Evolutionary conservation across 1,284 basidiomycete species (phyloP).

Genomic region (Meripilus lineatus): DNA sequence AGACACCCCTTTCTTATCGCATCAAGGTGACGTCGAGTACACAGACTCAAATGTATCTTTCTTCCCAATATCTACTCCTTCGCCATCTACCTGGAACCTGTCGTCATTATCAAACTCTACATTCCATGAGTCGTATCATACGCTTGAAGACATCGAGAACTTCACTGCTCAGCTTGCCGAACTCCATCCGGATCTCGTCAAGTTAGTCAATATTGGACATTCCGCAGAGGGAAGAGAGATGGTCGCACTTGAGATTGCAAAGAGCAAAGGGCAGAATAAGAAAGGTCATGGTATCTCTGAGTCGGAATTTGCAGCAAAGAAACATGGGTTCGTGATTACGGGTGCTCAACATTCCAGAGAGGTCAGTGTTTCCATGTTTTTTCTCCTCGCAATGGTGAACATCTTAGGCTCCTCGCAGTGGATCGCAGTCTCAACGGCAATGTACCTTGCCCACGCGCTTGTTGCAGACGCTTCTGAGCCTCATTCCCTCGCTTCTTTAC

Average conservation of each 20-base stretch:
- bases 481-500: slow-evolving; percentile 43
- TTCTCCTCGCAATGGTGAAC: neutral
- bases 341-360: slow-evolving; percentile 81
- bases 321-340: slow-evolving; percentile 60
- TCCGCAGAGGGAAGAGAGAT: slow-evolving; percentile 53
- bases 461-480: slow-evolving; percentile 44
- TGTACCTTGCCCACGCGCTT: slow-evolving; percentile 73
- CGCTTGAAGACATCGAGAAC: slow-evolving; percentile 44
- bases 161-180: slow-evolving; percentile 45
- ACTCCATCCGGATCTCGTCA: slow-evolving; percentile 37
- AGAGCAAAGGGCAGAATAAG: slow-evolving; percentile 15
- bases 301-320: too few species aligned
- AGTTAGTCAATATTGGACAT: slow-evolving; percentile 43
- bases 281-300: slow-evolving; percentile 13
- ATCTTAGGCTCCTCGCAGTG: slow-evolving; percentile 49
- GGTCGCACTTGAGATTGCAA: slow-evolving; percentile 44
- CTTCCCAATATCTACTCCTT: neutral
- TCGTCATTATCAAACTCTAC: slow-evolving; percentile 29
- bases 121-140: slow-evolving; percentile 51
- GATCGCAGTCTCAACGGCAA: slow-evolving; percentile 71
- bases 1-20: slow-evolving; percentile 3
- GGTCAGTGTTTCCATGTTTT: slow-evolving; percentile 32
- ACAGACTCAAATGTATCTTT: slow-evolving; percentile 7
- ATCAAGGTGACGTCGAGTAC: slow-evolving; percentile 9
- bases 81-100: slow-evolving; percentile 21